Conservation (phyloP, 331 rosid species). For the Dryas integrifolia region DNA sequence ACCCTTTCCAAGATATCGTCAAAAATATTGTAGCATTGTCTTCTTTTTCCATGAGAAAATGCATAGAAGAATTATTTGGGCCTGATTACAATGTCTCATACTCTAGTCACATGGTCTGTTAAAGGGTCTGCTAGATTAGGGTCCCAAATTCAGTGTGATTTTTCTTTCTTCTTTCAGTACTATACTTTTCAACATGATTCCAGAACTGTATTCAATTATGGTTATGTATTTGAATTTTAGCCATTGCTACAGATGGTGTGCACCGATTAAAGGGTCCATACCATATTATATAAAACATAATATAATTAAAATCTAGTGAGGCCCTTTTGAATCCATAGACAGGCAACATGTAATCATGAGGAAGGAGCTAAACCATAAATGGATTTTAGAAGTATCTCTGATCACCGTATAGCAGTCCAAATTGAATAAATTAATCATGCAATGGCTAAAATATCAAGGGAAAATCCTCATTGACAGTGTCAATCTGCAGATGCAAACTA, state of each 20-base stretch:
- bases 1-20: not conserved
- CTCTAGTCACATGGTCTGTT: not conserved
- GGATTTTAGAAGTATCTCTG: slow-evolving; percentile 6
- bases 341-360: not conserved
- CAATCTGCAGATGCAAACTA: slow-evolving; percentile 33
- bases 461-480: slow-evolving; percentile 12
- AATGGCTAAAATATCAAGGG: not conserved
- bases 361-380: not conserved
- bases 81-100: not conserved
- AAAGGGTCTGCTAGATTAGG: not conserved
- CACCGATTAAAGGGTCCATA: not conserved
- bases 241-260: not conserved
- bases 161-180: not conserved
- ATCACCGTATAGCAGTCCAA: not conserved
- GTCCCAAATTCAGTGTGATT: not conserved
- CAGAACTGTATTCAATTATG: not conserved
- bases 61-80: not conserved
- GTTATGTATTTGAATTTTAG: not conserved
- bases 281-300: not conserved
- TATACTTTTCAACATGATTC: not conserved
- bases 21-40: not conserved
- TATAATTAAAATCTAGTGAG: not conserved
- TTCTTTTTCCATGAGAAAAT: not conserved
- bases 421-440: not conserved
- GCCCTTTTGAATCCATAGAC: slow-evolving; percentile 2